Evolutionary conservation across 2,329 filamentous ascomycete genomes (phyloP).

Genomic region (Botryotinia narcissicola): DNA sequence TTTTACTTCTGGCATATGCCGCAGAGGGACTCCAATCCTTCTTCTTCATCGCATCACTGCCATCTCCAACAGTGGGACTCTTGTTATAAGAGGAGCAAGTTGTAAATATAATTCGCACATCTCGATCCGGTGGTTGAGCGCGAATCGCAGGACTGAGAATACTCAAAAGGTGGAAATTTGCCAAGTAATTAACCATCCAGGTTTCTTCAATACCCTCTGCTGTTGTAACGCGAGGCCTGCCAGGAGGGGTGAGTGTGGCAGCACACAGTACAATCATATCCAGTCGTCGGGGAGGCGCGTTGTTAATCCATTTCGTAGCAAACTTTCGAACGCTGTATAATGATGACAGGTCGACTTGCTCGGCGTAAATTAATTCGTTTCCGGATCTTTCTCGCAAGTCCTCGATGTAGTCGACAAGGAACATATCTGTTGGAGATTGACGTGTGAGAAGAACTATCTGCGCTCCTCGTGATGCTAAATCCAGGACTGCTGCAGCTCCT

Average conservation of each 20-base stretch:
- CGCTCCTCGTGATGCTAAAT: conserved; percentile 77
- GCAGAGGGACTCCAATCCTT: conserved; percentile 54
- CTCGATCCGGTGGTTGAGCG: conserved; percentile 88
- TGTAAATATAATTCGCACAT: conserved; percentile 82
- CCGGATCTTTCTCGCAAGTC: conserved; percentile 74
- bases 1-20: conserved; percentile 64
- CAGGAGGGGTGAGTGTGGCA: conserved; percentile 70
- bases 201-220: conserved; percentile 80
- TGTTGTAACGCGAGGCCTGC: conserved; percentile 59
- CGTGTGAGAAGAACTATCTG: conserved; percentile 90
- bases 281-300: conserved; percentile 79
- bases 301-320: conserved; percentile 97
- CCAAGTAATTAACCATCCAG: conserved; percentile 93
- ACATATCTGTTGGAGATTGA: conserved; percentile 76
- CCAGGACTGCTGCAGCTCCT: conserved; percentile 71
- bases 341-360: conserved; percentile 85
- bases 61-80: conserved; percentile 63
- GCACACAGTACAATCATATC: conserved; percentile 91
- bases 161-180: conserved; percentile 91
- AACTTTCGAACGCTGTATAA: conserved; percentile 90
- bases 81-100: conserved; percentile 88
- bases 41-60: conserved; percentile 43
- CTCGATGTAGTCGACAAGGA: conserved; percentile 88
- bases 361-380: conserved; percentile 90
- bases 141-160: conserved; percentile 88